phyloP scores from a whole-genome alignment of 2,329 filamentous ascomycete species.

The Penicillium sp. region DNA sequence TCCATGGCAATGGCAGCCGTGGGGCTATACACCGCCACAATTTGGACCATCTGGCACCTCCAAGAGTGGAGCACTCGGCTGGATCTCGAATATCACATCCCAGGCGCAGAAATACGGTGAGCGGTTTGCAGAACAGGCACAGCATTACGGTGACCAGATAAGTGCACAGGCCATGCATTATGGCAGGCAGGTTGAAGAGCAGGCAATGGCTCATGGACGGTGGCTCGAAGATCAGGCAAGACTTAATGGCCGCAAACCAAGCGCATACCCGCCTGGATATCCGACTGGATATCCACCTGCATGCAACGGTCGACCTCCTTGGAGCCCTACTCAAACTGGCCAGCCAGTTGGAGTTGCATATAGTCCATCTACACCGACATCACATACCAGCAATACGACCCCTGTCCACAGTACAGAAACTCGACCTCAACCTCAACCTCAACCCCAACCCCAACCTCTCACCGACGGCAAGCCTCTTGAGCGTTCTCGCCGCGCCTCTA shows the following conservation, averaged over 20 bases:
- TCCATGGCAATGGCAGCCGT: constrained; percentile 29
- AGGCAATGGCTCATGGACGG: constrained; percentile 34
- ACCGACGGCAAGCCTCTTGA: constrained; percentile 7
- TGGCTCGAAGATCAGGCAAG: constrained; percentile 39
- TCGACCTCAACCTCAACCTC: background rate
- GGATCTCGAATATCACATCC: constrained; percentile 34
- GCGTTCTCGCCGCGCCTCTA: constrained; percentile 27
- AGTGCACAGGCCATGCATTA: constrained; percentile 35
- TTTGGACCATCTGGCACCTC: constrained; percentile 15
- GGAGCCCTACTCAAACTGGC: constrained; percentile 4
- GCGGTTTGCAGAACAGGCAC: constrained; percentile 34
- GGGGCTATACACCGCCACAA: constrained; percentile 23
- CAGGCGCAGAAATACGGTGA: constrained; percentile 41
- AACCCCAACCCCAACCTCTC: background rate
- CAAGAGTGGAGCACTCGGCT: constrained; percentile 30
- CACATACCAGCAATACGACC: background rate
- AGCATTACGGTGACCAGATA: constrained; percentile 33
- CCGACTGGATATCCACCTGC: constrained; percentile 18
- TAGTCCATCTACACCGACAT: background rate
- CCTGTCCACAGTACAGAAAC: background rate
- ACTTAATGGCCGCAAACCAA: constrained; percentile 25
- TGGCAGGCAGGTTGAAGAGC: constrained; percentile 38
- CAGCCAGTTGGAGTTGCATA: constrained; percentile 1
- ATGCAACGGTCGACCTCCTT: constrained; percentile 10
- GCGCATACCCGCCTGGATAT: constrained; percentile 12